Evolutionary conservation across 2,329 filamentous ascomycete species (phyloP), one percentile per base, ranked within the genome.

Genomic region (Aureobasidium sp.): DNA sequence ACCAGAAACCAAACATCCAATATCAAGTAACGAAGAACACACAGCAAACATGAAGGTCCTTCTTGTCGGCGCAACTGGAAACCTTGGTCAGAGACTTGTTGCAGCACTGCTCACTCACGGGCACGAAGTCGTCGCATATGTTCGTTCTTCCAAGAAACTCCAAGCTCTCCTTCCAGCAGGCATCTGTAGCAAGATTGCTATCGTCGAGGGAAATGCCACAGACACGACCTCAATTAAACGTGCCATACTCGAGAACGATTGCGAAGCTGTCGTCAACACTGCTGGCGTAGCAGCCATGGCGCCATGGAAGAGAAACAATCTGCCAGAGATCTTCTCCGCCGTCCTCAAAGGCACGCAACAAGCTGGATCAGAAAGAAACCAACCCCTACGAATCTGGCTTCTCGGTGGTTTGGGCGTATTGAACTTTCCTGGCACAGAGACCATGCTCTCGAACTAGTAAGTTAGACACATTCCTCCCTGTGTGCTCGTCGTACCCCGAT

Each of bases 221-320:
- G 71, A 78, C 62, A 55, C 70, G 13, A 60, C 48, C 11, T 61
- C 67, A 10, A 70, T 79, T 59, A 73, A 71, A 55, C 66, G 65
- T 11, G 73, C 73, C 5, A 71, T 79, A 34, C 60, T 74, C 21
- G 69, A 73, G 7, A 53, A 70, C 59, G 62, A 69, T 47, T 77
- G 76, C 63, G 73, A 77, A 62, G 75, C 70, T 11, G 69, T 79
- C 25, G 66, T 78, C 61, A 74, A 73, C 59, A 71, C 73, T 3
- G 76, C 76, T 6, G 76, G 76, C 6, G 65, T 74, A 37, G 72
- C 73, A 29, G 72, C 71, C n/a, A 36, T 76, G 25, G 61, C 71
- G 42, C 72, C 75, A 3, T 76, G 76, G 74, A 64, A 70, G 34
- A 70, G 72, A 53, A 72, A 69, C 53, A 65, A 73, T 6, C 62